phyloP scores from a whole-genome alignment of 2,329 filamentous ascomycete genomes.

The Talaromyces piceae region DNA sequence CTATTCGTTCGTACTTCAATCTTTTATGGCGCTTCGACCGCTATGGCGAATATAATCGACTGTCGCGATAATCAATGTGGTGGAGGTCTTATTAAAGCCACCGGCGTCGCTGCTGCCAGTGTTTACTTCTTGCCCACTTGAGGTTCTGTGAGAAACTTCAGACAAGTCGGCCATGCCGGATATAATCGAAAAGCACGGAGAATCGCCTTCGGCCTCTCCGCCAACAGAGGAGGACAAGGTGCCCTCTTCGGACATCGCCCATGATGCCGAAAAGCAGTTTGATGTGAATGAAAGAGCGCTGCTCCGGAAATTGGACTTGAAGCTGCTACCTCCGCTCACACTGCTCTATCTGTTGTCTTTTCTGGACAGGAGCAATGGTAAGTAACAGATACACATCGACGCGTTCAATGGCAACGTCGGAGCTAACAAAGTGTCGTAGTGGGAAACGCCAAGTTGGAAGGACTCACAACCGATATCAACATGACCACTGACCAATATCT shows the following conservation, averaged over 20 bases:
- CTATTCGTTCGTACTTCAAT: neutral
- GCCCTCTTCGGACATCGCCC: neutral
- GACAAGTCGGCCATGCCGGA: too few relatives aligned
- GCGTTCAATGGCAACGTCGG: neutral
- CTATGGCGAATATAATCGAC: neutral
- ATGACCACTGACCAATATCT: conserved; percentile 63
- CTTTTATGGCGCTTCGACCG: neutral
- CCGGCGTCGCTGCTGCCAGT: neutral
- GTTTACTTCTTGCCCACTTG: neutral
- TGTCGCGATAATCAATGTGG: neutral
- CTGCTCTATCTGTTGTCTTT: conserved; percentile 40
- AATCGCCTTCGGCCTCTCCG: neutral
- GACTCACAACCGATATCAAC: conserved; percentile 54
- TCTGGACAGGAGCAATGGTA: conserved; percentile 34
- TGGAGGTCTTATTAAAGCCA: neutral
- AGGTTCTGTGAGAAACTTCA: neutral
- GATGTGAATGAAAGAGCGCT: conserved; percentile 13
- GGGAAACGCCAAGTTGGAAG: conserved; percentile 62
- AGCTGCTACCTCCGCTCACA: conserved; percentile 37
- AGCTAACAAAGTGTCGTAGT: neutral
- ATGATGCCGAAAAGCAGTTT: neutral
- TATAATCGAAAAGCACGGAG: neutral
- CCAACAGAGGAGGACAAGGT: neutral
- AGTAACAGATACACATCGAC: neutral
- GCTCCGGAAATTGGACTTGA: conserved; percentile 38